Evolutionary conservation across 2,329 filamentous ascomycete genomes (phyloP).

Genomic region (Aspergillus fumigatiaffinis): DNA sequence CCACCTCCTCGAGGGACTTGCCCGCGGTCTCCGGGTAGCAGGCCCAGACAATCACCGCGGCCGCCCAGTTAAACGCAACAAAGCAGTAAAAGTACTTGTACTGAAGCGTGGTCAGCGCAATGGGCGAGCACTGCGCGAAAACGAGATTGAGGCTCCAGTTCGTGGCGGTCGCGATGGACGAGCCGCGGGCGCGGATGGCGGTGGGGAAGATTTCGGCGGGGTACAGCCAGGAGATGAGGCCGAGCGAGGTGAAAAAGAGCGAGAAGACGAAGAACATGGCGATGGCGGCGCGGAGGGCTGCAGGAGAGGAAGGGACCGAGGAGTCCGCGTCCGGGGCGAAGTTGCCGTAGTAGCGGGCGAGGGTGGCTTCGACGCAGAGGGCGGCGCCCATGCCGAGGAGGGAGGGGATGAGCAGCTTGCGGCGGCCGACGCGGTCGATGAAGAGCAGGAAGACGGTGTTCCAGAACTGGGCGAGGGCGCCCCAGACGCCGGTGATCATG

Average conservation of each 20-base stretch:
- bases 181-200: constrained; percentile 40
- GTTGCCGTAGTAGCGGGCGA: constrained; percentile 34
- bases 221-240: constrained; percentile 47
- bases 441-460: constrained; percentile 45
- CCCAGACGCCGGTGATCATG: constrained; percentile 51
- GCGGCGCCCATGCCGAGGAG: constrained; percentile 42
- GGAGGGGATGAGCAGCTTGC: constrained; percentile 47
- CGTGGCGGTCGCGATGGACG: constrained; percentile 43
- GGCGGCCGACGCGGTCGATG: constrained; percentile 46
- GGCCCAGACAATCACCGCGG: constrained; percentile 32
- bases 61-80: constrained; percentile 47
- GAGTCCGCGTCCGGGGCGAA: constrained; percentile 16
- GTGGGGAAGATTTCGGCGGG: constrained; percentile 47
- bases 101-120: constrained; percentile 39
- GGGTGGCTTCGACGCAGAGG: constrained; percentile 40
- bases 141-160: constrained; percentile 47
- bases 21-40: constrained; percentile 32
- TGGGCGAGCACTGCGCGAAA: constrained; percentile 49
- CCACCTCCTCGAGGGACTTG: constrained; percentile 29
- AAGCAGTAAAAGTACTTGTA: constrained; percentile 51
- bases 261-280: constrained; percentile 48
- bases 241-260: constrained; percentile 43
- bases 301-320: constrained; percentile 19
- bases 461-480: constrained; percentile 48
- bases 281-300: constrained; percentile 42